phyloP scores from a whole-genome alignment of 108 stramenopile species.

The Pseudonitzschia delicatissima region DNA sequence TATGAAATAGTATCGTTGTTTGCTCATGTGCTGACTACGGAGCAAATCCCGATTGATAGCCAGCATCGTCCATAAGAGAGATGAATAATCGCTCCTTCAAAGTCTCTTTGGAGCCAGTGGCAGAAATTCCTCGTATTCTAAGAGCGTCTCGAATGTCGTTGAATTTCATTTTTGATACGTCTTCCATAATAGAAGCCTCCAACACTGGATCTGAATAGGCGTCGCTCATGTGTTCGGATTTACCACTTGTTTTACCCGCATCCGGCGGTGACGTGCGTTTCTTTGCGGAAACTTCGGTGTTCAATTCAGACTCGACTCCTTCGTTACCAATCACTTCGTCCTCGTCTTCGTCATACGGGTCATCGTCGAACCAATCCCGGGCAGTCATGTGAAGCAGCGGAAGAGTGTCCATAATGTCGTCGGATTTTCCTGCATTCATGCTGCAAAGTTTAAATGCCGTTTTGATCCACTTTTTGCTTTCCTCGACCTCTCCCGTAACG shows the following conservation, averaged over 20 bases:
- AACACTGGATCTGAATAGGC: conserved; percentile 40
- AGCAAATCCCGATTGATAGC: conserved; percentile 30
- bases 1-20: neutral
- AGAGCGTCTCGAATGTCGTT: conserved; percentile 54
- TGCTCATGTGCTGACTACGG: conserved; percentile 1
- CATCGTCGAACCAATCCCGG: conserved; percentile 86
- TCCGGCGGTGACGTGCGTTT: neutral
- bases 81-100: conserved; percentile 54
- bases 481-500: conserved; percentile 51
- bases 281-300: neutral
- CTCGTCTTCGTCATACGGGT: conserved; percentile 28
- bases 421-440: conserved; percentile 51
- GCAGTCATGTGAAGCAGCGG: conserved; percentile 78
- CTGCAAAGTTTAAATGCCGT: conserved; percentile 55
- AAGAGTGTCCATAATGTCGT: conserved; percentile 62
- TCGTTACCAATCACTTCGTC: conserved; percentile 6
- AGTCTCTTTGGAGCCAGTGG: conserved; percentile 58
- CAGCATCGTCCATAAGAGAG: conserved; percentile 57
- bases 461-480: conserved; percentile 80
- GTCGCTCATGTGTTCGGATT: neutral
- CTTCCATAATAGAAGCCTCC: conserved; percentile 41
- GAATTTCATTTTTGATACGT: conserved; percentile 48
- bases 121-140: conserved; percentile 43
- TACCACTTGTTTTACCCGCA: neutral
- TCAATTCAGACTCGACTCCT: neutral